Conservation (phyloP, 768 basidiomycete species). For the Chalciporus sphaerocephalus region DNA sequence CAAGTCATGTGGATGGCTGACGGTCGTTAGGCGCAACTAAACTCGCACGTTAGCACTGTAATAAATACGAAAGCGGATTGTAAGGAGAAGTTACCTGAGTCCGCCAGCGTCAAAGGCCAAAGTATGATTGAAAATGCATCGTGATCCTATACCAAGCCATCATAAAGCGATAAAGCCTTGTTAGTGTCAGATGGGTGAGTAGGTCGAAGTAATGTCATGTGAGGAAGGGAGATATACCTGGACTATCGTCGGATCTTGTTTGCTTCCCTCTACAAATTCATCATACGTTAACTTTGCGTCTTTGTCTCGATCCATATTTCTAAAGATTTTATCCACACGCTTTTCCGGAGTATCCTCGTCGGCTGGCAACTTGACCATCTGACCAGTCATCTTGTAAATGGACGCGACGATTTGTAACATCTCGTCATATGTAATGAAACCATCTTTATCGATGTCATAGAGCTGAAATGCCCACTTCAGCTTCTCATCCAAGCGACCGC, state of each 20-base stretch:
- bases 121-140: constrained; percentile 10
- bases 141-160: constrained; percentile 73
- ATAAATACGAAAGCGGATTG: constrained; percentile 19
- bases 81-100: constrained; percentile 25
- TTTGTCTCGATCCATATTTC: constrained; percentile 94
- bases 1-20: constrained; percentile 7
- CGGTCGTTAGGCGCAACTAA: neutral
- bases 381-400: constrained; percentile 99
- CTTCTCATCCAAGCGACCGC: constrained; percentile 94
- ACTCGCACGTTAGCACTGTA: neutral
- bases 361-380: constrained; percentile 97
- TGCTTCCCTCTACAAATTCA: constrained; percentile 97
- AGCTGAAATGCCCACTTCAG: constrained; percentile 99
- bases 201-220: constrained; percentile 8
- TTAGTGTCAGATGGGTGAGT: constrained; percentile 18
- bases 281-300: constrained; percentile 91
- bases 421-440: constrained; percentile 96
- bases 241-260: constrained; percentile 98
- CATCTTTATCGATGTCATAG: constrained; percentile 98
- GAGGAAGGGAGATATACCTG: constrained; percentile 53
- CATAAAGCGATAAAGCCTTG: constrained; percentile 91
- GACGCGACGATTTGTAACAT: constrained; percentile 98
- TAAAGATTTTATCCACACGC: constrained; percentile 99
- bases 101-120: constrained; percentile 22
- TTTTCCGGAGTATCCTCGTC: constrained; percentile 99